Percentiles rank a stretch among this genome's conserved stretches.
Conservation (phyloP, 495 filamentous ascomycete genomes). For the Mytilinidion resinicola region DNA sequence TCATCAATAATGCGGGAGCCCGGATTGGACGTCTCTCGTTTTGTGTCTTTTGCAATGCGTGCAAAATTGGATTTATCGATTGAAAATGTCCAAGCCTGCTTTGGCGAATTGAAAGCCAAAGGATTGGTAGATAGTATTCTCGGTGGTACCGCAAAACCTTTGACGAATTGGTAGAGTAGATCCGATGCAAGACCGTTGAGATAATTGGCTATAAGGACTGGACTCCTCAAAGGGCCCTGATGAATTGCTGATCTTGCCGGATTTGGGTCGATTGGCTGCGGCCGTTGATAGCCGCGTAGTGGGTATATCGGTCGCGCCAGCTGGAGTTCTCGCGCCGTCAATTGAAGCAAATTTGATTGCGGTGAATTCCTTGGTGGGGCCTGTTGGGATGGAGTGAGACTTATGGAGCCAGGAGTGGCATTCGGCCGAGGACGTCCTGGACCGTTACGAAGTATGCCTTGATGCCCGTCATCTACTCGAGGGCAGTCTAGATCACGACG, state of each 20-base stretch:
- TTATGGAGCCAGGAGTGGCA: neutral
- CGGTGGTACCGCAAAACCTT: slow-evolving; percentile 24
- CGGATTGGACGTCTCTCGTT: slow-evolving; percentile 2
- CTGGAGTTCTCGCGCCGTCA: neutral
- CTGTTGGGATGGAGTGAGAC: slow-evolving; percentile 2
- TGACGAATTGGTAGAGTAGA: slow-evolving; percentile 34
- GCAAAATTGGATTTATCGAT: slow-evolving; percentile 4
- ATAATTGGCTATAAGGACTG: slow-evolving; percentile 22
- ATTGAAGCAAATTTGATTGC: no score
- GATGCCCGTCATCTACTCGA: neutral
- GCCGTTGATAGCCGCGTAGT: slow-evolving; percentile 1
- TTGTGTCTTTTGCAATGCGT: slow-evolving; percentile 13
- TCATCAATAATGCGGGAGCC: slow-evolving; percentile 2
- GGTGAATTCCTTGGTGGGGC: neutral
- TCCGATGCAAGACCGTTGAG: neutral
- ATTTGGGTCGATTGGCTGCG: slow-evolving; percentile 33
- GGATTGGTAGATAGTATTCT: neutral
- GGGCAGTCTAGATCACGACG: no score
- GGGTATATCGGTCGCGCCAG: slow-evolving; percentile 14
- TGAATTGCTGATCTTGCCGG: slow-evolving; percentile 31
- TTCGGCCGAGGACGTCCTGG: neutral
- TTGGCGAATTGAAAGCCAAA: neutral
- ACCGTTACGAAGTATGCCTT: neutral
- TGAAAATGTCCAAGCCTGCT: slow-evolving; percentile 23
- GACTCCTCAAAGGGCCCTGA: slow-evolving; percentile 35